Evolutionary conservation across 2,329 filamentous ascomycete genomes (phyloP).

Genomic region (Bipolaris cookei): DNA sequence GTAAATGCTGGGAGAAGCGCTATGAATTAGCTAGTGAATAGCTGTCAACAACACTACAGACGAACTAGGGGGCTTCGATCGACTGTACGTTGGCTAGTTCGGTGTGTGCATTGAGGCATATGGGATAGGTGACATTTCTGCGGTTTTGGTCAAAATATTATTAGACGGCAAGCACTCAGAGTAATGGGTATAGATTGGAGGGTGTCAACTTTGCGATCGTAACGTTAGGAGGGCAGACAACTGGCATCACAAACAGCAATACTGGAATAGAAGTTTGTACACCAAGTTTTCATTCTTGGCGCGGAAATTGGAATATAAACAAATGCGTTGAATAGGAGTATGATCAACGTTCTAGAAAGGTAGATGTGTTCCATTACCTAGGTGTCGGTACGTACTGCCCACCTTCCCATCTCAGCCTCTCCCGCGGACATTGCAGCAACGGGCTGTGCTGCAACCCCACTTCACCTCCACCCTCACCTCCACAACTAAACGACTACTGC

Average conservation of each 20-base stretch:
- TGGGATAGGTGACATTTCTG: constrained; percentile 16
- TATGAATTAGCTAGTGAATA: constrained; percentile 4
- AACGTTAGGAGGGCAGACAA: not conserved
- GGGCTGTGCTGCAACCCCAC: not conserved
- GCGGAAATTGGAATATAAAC: not conserved
- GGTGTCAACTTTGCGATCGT: constrained; percentile 5
- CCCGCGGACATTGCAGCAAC: constrained; percentile 24
- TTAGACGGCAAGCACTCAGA: constrained; percentile 12
- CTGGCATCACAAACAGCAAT: constrained; percentile 1
- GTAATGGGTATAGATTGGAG: constrained; percentile 1
- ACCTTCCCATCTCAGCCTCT: constrained; percentile 31
- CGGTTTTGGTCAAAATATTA: constrained; percentile 14
- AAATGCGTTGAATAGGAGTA: not conserved
- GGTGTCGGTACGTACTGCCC: constrained; percentile 2
- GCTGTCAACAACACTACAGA: constrained; percentile 3
- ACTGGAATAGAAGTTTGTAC: not conserved
- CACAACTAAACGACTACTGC: not conserved
- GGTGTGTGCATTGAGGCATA: constrained; percentile 7
- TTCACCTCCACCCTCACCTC: constrained; percentile 6
- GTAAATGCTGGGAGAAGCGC: constrained; percentile 9
- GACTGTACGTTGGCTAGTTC: constrained; percentile 6
- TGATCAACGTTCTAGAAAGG: not conserved
- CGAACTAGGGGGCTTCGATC: not conserved
- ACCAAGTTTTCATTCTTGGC: not conserved
- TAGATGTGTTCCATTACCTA: not conserved